These are phyloP conservation scores for Periconia macrospinosa DNA, from an alignment of 2,329 filamentous ascomycete genomes.

Conservation along the genomic window DNA sequence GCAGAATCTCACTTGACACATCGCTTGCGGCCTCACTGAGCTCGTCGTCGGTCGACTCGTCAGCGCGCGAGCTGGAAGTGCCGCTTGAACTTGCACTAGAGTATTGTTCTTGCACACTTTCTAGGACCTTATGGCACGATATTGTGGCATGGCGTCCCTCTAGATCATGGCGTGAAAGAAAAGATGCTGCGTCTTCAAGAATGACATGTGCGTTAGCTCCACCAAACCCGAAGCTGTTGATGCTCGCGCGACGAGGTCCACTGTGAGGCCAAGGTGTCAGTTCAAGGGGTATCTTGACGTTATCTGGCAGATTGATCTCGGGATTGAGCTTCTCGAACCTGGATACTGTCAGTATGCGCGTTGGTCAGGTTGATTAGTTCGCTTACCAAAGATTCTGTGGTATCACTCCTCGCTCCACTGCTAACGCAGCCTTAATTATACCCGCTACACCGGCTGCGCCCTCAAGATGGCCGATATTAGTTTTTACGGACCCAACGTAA, in stretches of 20 bases:
- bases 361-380: too few species aligned
- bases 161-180: neutral
- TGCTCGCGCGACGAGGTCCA: slow-evolving; percentile 8
- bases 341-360: slow-evolving; percentile 7
- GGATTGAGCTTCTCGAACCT: slow-evolving; percentile 9
- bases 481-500: slow-evolving; percentile 17
- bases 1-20: neutral
- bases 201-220: slow-evolving; percentile 17
- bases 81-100: neutral
- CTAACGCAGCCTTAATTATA: slow-evolving; percentile 40
- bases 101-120: neutral
- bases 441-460: slow-evolving; percentile 40
- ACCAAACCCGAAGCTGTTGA: slow-evolving; percentile 18
- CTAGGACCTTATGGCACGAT: neutral
- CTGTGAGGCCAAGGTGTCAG: slow-evolving; percentile 13
- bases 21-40: neutral
- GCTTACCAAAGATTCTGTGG: slow-evolving; percentile 20
- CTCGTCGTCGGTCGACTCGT: too few species aligned
- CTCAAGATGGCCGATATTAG: slow-evolving; percentile 46
- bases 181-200: slow-evolving; percentile 10
- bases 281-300: slow-evolving; percentile 9
- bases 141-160: neutral
- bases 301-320: slow-evolving; percentile 15
- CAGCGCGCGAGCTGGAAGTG: too few species aligned
- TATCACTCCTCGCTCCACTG: slow-evolving; percentile 38